Evolutionary conservation across 371 early-diverging fungal genomes (phyloP), one percentile per base, ranked within the genome.

Genomic region (Smittium culicis): DNA sequence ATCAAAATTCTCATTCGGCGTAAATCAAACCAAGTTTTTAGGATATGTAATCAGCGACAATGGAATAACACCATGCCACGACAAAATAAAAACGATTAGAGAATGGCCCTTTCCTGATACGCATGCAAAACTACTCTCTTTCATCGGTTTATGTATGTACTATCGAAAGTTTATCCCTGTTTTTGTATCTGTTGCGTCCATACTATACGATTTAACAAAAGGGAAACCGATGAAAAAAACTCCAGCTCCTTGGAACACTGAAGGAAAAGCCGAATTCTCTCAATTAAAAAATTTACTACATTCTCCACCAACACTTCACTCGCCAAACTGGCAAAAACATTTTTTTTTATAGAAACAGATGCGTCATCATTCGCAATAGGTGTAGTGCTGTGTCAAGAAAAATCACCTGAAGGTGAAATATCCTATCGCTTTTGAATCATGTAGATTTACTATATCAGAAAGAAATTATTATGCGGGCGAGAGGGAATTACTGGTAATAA

Each of bases 1-100:
- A 3, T 70, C 73, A 57, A 88, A 88, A 68, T 86, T 83, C 67
- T 62, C 72, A 24, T 83, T 85, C 68, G 45, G 54, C 29, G 32
- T 65, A 25, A 32, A 30, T 0, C 67, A 75, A 33, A 25, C 83
- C 14, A 71, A 73, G 14, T 84, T 73, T 68, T 67, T 81, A 17
- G 82, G 84, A 1, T 73, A 74, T 67, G 34, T 72, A 1, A 60
- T 83, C 11, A 69, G 69, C 27, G 61, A 31, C 17, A 34, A 63
- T 0, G 80, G 80, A 1, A 67, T 82, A 0, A 5, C 59, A 0
- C 73, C 74, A 0, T 74, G 71, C 30, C 57, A 70, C 1, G 60
- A 59, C 8, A 77, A 80, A 57, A 71, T 80, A 0, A 54, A 73
- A 30, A 71, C 70, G 0, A 55, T 84, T 11, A 32, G 65, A 25